Evolutionary conservation across 257 asterid genomes (phyloP), one percentile per base, ranked within the genome.

Genomic region (Penstemon newberryi): DNA sequence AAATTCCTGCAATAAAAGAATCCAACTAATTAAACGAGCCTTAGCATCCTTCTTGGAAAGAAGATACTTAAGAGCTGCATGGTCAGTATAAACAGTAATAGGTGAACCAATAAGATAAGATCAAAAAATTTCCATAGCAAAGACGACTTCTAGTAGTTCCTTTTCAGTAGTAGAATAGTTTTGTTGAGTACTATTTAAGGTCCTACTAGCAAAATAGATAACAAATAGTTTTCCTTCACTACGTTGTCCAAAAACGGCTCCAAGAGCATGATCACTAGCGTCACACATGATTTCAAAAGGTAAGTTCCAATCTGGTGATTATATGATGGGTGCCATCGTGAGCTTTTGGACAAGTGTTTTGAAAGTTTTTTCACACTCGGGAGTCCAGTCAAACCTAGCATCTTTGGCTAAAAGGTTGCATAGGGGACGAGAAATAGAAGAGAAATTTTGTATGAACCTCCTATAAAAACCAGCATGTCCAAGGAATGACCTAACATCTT

Each of bases 201-300:
- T 65, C 8, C 44, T 33, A 33, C 66, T 55, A 13, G 72, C 67
- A 47, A 66, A 73, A 37, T 73, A 25, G 19, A 73, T 63, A 11
- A 42, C 63, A 50, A 44, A 6, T 7, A 36, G 42, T 9, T 12
- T 10, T 19, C 33, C 39, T 4, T 59, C 55, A n/a, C 47, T 19
- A n/a, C 62, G 19, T 58, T 73, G 73, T 4, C 78, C 72, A 3
- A 73, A 41, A 36, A 73, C 63, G 5, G 56, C 63, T 15, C 78
- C 69, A 4, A 73, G 37, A 18, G 63, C 69, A 37, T 15, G 13
- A 11, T 66, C 60, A 19, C 55, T 45, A 4, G 73, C 78, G 59
- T 66, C 73, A 57, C 69, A 65, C 69, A 73, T 73, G 36, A 73
- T 53, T 41, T 72, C 72, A 47, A 72, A 72, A 4, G 71, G 72